phyloP scores from a whole-genome alignment of 495 filamentous ascomycete species.

The Tuber aestivum region DNA sequence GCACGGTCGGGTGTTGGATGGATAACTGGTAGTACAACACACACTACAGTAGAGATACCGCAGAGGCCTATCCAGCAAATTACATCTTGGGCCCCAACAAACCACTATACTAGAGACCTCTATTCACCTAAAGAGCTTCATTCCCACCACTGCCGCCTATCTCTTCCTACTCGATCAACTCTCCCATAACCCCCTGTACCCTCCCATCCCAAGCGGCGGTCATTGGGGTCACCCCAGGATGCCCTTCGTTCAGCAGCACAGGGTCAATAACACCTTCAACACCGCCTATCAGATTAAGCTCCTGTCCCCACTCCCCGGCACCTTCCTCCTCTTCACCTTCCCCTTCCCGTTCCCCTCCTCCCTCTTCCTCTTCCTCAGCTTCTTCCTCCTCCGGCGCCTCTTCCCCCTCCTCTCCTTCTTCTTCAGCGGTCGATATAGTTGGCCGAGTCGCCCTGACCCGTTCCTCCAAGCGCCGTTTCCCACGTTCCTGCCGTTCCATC shows the following conservation, averaged over 20 bases:
- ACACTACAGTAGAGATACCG: neutral
- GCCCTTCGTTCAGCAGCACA: slow-evolving; percentile 9
- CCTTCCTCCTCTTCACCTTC: slow-evolving; percentile 8
- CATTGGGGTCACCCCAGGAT: slow-evolving; percentile 10
- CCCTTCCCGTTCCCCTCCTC: slow-evolving; percentile 16
- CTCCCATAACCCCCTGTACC: slow-evolving; percentile 38
- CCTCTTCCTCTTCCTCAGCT: slow-evolving; percentile 15
- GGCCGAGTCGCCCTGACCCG: slow-evolving; percentile 19
- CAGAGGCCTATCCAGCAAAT: neutral
- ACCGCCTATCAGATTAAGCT: neutral
- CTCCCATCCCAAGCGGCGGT: slow-evolving; percentile 21
- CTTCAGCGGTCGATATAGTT: slow-evolving; percentile 44
- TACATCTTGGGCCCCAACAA: neutral
- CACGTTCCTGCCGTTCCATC: slow-evolving; percentile 28
- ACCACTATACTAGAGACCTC: neutral
- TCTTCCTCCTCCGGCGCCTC: slow-evolving; percentile 38
- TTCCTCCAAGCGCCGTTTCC: slow-evolving; percentile 5
- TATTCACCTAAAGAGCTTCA: neutral
- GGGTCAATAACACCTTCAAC: slow-evolving; percentile 3
- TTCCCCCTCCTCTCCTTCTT: slow-evolving; percentile 34
- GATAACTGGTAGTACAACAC: neutral
- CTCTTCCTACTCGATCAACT: slow-evolving; percentile 31
- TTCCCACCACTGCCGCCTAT: slow-evolving; percentile 3
- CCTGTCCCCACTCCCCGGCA: slow-evolving; percentile 19
- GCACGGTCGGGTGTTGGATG: neutral